Base-by-base conservation (phyloP, 2,329 filamentous ascomycete genomes). In the Peltaster fructicola region DNA sequence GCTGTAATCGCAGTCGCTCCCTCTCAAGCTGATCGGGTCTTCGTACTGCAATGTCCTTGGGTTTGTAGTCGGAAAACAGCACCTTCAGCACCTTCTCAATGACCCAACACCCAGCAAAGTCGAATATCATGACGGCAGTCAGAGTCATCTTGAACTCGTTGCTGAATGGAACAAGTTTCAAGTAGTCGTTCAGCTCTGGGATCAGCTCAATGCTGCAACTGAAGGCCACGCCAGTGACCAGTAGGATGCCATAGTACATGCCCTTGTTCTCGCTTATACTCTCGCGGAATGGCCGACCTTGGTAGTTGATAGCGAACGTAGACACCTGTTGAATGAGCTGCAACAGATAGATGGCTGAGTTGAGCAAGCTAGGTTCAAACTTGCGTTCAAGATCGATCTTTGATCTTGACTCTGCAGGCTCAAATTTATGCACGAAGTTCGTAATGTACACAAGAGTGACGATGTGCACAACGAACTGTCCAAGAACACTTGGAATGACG, bases 261-360 rank as follows among this genome's bases (percentile, higher is more conserved):
- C 80, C 82, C 52, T 73, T 77, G 62, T 98, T 98, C 57, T 93
- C 88, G 4, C 77, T 74, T 37, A 98, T 81, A 12, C 77, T 78
- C 56, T 98, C 88, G 31, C 88, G 79, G 75, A 98, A 98, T 8
- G 88, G 88, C 7, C 88, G 77, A 30, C 88, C 88, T 54, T 98
- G 88, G 61, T 98, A 98, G 62, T 98, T 98, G 62, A 98, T 92
- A 32, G 88, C 84, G 44, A 98, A 98, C 3, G 88, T 98, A 13
- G 84, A 93, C 47, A 98, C 92, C 53, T 98, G 88, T 54, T 98
- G 88, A 52, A 98, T 95, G 25, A 98, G 72, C 47, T 95, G 88
- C 19, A 98, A 69, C 14, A 98, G 77, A 53, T 95, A 98, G 40
- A 98, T 80, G 28, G 88, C 88, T 23, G 77, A 88, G 63, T 98